These are phyloP conservation scores for Solanum sejunctum DNA, from an alignment of 257 asterid species.

Conservation along the genomic window DNA sequence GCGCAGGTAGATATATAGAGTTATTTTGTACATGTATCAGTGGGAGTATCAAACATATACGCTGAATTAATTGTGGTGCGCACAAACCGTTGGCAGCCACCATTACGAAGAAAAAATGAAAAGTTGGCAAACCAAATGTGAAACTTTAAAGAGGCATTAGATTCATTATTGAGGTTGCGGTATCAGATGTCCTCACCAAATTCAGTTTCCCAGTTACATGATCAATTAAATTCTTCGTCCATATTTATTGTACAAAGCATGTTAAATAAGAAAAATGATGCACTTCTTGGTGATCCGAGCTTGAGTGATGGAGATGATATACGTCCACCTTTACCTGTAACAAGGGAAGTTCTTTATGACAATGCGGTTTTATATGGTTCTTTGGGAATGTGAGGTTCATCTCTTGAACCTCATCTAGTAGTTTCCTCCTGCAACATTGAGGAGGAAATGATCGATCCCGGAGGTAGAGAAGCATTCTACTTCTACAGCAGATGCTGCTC, in stretches of 20 bases:
- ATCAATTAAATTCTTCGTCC: too few relatives aligned
- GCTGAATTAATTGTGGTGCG: background rate
- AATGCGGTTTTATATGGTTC: slow-evolving; percentile 34
- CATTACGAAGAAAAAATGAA: background rate
- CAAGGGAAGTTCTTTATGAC: slow-evolving; percentile 83
- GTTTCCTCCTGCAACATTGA: slow-evolving; percentile 91
- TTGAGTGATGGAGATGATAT: slow-evolving; percentile 28
- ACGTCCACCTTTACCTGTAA: slow-evolving; percentile 88
- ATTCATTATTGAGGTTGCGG: background rate
- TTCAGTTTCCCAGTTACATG: too few relatives aligned
- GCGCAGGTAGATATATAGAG: background rate
- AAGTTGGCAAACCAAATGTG: background rate
- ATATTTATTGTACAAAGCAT: background rate
- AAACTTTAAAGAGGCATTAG: too few relatives aligned
- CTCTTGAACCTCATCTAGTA: slow-evolving; percentile 53
- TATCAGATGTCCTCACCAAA: too few relatives aligned
- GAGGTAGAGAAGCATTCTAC: slow-evolving; percentile 56
- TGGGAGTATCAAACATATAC: background rate
- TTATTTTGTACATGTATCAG: background rate
- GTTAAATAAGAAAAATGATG: slow-evolving; percentile 8
- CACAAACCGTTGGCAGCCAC: background rate
- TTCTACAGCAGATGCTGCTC: slow-evolving; percentile 40
- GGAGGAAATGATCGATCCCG: slow-evolving; percentile 75
- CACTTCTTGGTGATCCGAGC: slow-evolving; percentile 26
- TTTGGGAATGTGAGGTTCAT: slow-evolving; percentile 35